A percentile compares a stretch with the other conserved stretches of the same genome.
These are phyloP conservation scores for Calonectria henricotiae DNA, from an alignment of 2,329 filamentous ascomycete genomes.

Conservation along the genomic window DNA sequence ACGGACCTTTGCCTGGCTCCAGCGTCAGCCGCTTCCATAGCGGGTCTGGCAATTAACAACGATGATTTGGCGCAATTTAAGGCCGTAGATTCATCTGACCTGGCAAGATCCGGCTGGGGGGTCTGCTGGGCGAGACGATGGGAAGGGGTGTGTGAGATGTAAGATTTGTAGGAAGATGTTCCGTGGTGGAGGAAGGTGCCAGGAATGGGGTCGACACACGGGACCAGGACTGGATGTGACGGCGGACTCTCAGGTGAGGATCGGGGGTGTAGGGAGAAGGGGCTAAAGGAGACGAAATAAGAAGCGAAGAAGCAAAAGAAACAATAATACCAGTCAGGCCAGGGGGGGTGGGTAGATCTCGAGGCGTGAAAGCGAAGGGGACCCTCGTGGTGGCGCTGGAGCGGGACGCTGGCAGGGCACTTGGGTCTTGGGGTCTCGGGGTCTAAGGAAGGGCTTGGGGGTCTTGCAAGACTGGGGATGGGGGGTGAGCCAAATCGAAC, in stretches of 20 bases:
- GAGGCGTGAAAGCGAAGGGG: slow-evolving; percentile 53
- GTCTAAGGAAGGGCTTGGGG: slow-evolving; percentile 41
- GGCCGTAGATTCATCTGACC: slow-evolving; percentile 59
- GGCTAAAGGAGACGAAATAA: slow-evolving; percentile 50
- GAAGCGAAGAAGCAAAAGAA: slow-evolving; percentile 46
- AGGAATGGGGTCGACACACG: slow-evolving; percentile 53
- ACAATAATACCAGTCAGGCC: slow-evolving; percentile 47
- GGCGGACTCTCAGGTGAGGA: slow-evolving; percentile 52
- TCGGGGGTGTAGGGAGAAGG: slow-evolving; percentile 48
- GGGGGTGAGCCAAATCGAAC: slow-evolving; percentile 39
- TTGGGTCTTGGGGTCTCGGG: slow-evolving; percentile 31
- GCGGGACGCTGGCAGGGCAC: slow-evolving; percentile 52
- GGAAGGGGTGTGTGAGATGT: slow-evolving; percentile 46
- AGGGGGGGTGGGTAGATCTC: slow-evolving; percentile 56
- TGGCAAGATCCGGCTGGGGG: slow-evolving; percentile 54
- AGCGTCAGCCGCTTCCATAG: slow-evolving; percentile 61
- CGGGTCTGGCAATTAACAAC: slow-evolving; percentile 58
- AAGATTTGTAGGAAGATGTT: slow-evolving; percentile 44
- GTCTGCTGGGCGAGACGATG: slow-evolving; percentile 44
- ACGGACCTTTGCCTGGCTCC: slow-evolving; percentile 60
- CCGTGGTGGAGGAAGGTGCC: slow-evolving; percentile 47
- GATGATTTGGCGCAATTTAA: slow-evolving; percentile 58
- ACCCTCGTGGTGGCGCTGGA: slow-evolving; percentile 58
- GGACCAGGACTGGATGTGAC: slow-evolving; percentile 52
- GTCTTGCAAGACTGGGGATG: slow-evolving; percentile 42